A percentile compares a stretch with the other conserved stretches of the same genome.
Evolutionary conservation across 1,284 basidiomycete species (phyloP).

Genomic region (Takashimella koratensis): DNA sequence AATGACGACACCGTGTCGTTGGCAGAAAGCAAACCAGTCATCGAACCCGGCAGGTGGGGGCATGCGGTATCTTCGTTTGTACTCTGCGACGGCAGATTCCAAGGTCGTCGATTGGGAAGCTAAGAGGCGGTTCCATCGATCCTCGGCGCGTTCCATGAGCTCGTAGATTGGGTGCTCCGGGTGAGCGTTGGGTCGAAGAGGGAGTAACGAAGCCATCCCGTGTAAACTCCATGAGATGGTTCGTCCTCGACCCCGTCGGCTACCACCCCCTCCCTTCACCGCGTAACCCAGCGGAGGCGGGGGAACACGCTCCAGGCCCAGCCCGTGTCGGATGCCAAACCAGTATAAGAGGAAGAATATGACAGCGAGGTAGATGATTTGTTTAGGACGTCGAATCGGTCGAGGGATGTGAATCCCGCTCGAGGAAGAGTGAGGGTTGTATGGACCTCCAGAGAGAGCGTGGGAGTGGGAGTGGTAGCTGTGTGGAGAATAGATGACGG

Average conservation of each 20-base stretch:
- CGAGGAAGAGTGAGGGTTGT: not conserved
- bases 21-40: constrained; percentile 58
- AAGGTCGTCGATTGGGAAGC: constrained; percentile 56
- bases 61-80: constrained; percentile 55
- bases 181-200: constrained; percentile 4
- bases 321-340: constrained; percentile 47
- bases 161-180: constrained; percentile 47
- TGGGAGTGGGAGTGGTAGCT: not conserved
- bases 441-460: not conserved
- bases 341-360: constrained; percentile 46
- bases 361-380: constrained; percentile 45
- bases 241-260: constrained; percentile 23
- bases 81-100: constrained; percentile 57
- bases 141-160: constrained; percentile 46
- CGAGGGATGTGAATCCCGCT: constrained; percentile 23
- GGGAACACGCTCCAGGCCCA: constrained; percentile 36
- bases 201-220: constrained; percentile 13
- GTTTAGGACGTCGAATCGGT: constrained; percentile 38
- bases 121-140: constrained; percentile 31
- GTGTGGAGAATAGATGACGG: not conserved
- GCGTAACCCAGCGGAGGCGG: constrained; percentile 40
- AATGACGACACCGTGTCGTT: constrained; percentile 67
- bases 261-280: constrained; percentile 30
- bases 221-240: constrained; percentile 13
- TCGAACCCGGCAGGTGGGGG: constrained; percentile 51